Evolutionary conservation across 441 rosid species (phyloP).

Genomic region (Pelargonium australe): DNA sequence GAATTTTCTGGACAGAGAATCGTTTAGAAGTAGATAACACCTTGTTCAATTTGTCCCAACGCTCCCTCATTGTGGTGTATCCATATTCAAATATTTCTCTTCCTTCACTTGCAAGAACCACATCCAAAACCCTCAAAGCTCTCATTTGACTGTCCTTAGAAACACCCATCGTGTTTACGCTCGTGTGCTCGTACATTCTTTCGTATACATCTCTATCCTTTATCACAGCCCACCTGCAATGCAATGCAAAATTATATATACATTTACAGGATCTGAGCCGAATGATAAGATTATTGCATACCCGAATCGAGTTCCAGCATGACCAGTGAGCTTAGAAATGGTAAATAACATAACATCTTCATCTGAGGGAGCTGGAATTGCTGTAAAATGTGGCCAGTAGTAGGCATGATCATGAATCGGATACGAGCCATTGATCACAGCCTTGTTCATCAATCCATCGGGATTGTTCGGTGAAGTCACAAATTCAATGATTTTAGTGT

Average conservation of each 20-base stretch:
- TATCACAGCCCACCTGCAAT: constrained; percentile 46
- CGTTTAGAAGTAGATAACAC: constrained; percentile 32
- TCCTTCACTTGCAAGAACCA: constrained; percentile 21
- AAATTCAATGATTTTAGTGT: neutral
- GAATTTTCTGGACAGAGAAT: constrained; percentile 38
- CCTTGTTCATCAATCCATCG: neutral
- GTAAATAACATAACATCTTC: neutral
- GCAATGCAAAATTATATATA: too few relatives aligned
- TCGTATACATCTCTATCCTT: constrained; percentile 44
- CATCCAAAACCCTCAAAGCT: constrained; percentile 40
- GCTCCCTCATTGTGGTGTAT: constrained; percentile 32
- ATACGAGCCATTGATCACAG: neutral
- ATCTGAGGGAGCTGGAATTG: neutral
- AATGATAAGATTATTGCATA: neutral
- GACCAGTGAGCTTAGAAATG: neutral
- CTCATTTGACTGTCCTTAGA: constrained; percentile 41
- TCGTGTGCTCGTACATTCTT: constrained; percentile 20
- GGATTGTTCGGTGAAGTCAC: neutral
- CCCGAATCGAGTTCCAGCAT: neutral
- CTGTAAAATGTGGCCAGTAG: neutral
- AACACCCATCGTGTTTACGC: constrained; percentile 29
- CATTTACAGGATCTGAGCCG: too few relatives aligned
- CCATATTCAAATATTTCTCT: constrained; percentile 38
- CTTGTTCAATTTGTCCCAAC: constrained; percentile 37
- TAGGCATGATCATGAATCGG: neutral